Evolutionary conservation across 2,329 filamentous ascomycete species (phyloP), one percentile per base, ranked within the genome.

Genomic region (Neopestalotiopsis rosae): DNA sequence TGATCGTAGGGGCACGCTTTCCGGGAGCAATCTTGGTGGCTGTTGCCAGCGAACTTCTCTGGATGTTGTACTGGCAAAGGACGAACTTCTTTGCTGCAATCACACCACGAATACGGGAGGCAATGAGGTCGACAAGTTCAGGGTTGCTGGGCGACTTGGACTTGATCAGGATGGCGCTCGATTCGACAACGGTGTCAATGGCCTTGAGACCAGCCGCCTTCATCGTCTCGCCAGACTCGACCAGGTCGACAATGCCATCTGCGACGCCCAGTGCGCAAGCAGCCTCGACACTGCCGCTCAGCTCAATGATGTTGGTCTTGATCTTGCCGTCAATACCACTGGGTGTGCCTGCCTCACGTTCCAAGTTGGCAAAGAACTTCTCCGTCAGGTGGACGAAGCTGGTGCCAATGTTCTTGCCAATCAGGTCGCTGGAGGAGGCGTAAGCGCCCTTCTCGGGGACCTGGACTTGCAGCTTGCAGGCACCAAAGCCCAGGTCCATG

Each of bases 161-260:
- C 84, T 95, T 95, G 85, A 99, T 95, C 69, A 99, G 88, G 62
- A 98, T 92, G 40, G 96, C 95, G 20, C 92, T 93, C 67, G 92
- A 95, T 68, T 94, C 91, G 65, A 98, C 88, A 32, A 99, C 94
- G 2, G 96, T 99, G 75, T 96, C 94, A 75, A 98, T 98, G 68
- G 95, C 92, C 83, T 94, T 95, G 65, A 99, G 88, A 30, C 96
- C 96, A 58, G 95, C 95, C 24, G 95, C 96, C 77, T 93, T 92
- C 96, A 99, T 99, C 0, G 96, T 99, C 82, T 98, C 95, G 68
- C 96, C 96, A 24, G 96, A 98, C 86, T 99, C 95, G 78, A 99
- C 96, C 69, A 99, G 90, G 83, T 99, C 96, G 61, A 99, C 94
- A 79, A 99, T 98, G 65, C 95, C 96, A 79, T 98, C 95, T 58